These are phyloP conservation scores for Nigrospora sphaerica DNA, from an alignment of 2,329 filamentous ascomycete species.

Conservation along the genomic window DNA sequence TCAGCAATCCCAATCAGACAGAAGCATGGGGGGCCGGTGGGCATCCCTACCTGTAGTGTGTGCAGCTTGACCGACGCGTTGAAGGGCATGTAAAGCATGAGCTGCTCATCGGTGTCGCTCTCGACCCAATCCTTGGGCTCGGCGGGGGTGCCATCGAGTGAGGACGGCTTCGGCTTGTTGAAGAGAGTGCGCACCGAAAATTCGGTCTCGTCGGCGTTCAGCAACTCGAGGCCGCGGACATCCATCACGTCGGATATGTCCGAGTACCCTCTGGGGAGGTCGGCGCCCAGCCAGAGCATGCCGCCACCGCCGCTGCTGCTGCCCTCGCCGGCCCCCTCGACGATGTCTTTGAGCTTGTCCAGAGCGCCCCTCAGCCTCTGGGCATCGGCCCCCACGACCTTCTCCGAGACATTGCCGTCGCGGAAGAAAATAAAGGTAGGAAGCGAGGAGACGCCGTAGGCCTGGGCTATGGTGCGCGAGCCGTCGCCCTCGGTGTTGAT, in stretches of 20 bases:
- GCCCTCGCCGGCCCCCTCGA: constrained; percentile 45
- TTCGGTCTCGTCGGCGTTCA: constrained; percentile 72
- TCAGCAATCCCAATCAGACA: constrained; percentile 1
- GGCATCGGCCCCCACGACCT: constrained; percentile 68
- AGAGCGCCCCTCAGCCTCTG: constrained; percentile 64
- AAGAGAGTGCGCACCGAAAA: constrained; percentile 68
- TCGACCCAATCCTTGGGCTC: constrained; percentile 85
- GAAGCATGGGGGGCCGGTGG: background rate
- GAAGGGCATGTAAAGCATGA: constrained; percentile 90
- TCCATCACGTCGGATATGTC: constrained; percentile 83
- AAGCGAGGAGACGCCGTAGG: constrained; percentile 68
- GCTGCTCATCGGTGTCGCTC: constrained; percentile 93
- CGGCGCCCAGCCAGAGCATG: constrained; percentile 64
- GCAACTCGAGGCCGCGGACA: constrained; percentile 69
- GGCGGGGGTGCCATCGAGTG: constrained; percentile 84
- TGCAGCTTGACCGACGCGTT: constrained; percentile 84
- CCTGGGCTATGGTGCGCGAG: constrained; percentile 57
- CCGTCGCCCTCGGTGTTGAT: constrained; percentile 71
- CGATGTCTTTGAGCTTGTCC: constrained; percentile 62
- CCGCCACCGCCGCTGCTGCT: constrained; percentile 31
- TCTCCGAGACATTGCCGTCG: constrained; percentile 58
- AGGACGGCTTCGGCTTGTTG: constrained; percentile 50
- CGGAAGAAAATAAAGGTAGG: constrained; percentile 92
- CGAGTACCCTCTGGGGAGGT: constrained; percentile 69
- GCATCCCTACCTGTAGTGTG: constrained; percentile 53